A percentile compares a stretch with the other conserved stretches of the same genome.
Evolutionary conservation across 371 early-diverging fungal species (phyloP).

Genomic region (Lichtheimia corymbifera): DNA sequence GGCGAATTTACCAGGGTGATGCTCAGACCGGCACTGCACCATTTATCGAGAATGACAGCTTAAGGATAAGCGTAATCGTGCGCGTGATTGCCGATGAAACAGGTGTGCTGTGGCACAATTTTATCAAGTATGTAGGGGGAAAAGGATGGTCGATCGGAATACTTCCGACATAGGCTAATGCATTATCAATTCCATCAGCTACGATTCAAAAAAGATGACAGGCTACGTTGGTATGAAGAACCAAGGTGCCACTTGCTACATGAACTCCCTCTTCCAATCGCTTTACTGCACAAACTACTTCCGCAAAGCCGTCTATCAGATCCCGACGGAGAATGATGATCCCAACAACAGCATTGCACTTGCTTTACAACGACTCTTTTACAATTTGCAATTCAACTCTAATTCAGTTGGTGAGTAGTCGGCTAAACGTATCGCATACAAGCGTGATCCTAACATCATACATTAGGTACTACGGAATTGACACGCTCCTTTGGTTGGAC

Average conservation of each 20-base stretch:
- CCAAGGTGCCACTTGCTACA: constrained; percentile 99
- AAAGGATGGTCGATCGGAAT: too few species aligned
- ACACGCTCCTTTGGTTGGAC: constrained; percentile 98
- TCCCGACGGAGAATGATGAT: constrained; percentile 88
- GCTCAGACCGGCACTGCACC: constrained; percentile 13
- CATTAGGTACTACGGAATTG: constrained; percentile 84
- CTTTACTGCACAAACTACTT: constrained; percentile 96
- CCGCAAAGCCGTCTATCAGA: constrained; percentile 87
- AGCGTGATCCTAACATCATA: too few species aligned
- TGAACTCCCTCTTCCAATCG: constrained; percentile 98
- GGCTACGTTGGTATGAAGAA: constrained; percentile 96
- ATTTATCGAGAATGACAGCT: constrained; percentile 14
- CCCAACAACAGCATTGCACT: constrained; percentile 84
- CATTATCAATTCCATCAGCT: constrained; percentile 40
- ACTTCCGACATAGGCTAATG: background rate
- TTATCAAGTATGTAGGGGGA: constrained; percentile 62
- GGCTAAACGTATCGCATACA: too few species aligned
- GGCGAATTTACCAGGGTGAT: constrained; percentile 22
- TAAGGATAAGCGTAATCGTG: constrained; percentile 22
- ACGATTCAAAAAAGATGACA: constrained; percentile 87
- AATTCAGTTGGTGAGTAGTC: constrained; percentile 65
- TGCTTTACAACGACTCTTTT: constrained; percentile 96
- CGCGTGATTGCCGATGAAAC: constrained; percentile 85
- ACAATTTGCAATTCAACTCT: constrained; percentile 76
- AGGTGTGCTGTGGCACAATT: constrained; percentile 94